phyloP scores from a whole-genome alignment of 2,329 filamentous ascomycete species.

The Dothiorella sarmentorum region DNA sequence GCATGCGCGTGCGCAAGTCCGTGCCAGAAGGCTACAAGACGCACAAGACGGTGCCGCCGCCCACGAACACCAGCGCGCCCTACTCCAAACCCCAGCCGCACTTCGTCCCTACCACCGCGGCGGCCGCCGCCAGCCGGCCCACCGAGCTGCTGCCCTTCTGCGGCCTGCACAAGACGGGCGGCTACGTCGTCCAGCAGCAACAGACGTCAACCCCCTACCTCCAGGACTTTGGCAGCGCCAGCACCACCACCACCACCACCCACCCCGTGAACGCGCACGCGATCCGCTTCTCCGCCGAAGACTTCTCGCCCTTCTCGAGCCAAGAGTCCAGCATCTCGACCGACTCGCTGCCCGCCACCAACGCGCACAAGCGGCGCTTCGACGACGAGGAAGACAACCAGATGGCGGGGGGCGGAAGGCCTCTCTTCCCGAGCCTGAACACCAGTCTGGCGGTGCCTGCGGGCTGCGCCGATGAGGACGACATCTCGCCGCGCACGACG shows the following conservation, averaged over 20 bases:
- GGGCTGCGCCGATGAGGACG: conserved; percentile 31
- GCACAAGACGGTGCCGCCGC: conserved; percentile 37
- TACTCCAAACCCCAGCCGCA: neutral
- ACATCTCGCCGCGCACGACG: conserved; percentile 31
- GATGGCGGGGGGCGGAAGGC: conserved; percentile 12
- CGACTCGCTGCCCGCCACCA: conserved; percentile 26
- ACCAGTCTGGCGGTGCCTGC: conserved; percentile 24
- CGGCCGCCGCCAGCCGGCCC: conserved; percentile 22
- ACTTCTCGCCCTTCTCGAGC: conserved; percentile 34
- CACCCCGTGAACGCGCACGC: neutral
- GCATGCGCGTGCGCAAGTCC: conserved; percentile 91
- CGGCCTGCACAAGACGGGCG: conserved; percentile 72
- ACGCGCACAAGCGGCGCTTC: conserved; percentile 42
- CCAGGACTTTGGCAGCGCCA: conserved; percentile 38
- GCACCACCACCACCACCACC: conserved; percentile 24
- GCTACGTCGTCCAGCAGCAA: conserved; percentile 35
- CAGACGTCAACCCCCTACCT: conserved; percentile 36
- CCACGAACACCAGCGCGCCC: neutral
- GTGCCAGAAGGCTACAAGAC: conserved; percentile 95
- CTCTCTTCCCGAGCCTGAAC: conserved; percentile 19
- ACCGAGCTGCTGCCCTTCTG: conserved; percentile 76
- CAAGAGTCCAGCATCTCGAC: conserved; percentile 31
- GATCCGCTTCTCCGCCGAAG: conserved; percentile 28
- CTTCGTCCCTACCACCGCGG: neutral
- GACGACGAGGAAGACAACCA: conserved; percentile 37